Conservation (phyloP, 2,329 filamentous ascomycete species). For the Sclerotinia spermophila region DNA sequence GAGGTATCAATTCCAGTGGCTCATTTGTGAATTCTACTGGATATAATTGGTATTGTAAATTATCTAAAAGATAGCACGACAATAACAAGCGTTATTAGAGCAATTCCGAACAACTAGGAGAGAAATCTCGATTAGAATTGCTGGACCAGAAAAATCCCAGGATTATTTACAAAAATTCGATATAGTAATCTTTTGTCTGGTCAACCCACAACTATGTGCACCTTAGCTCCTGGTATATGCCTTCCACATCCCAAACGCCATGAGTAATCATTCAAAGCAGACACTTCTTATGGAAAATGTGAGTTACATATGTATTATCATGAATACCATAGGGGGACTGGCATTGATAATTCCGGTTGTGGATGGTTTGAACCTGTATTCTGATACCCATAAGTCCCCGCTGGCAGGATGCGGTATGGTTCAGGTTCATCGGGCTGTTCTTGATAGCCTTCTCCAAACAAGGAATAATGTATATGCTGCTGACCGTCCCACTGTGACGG, state of each 20-base stretch:
- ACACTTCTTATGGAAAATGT: not conserved
- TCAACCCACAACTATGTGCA: not conserved
- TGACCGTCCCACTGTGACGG: not conserved
- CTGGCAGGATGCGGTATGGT: not conserved
- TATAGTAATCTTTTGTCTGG: not conserved
- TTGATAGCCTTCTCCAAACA: not conserved
- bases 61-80: not conserved
- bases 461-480: conserved; percentile 11
- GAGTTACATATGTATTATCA: not conserved
- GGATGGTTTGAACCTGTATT: not conserved
- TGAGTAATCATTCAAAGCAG: no score
- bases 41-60: not conserved
- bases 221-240: not conserved
- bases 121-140: not conserved
- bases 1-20: not conserved
- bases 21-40: not conserved
- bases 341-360: conserved; percentile 1
- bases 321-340: not conserved
- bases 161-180: not conserved
- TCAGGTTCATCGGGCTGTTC: not conserved
- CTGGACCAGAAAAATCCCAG: not conserved
- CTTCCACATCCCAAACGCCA: not conserved
- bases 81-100: no score
- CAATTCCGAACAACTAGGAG: not conserved
- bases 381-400: not conserved